Evolutionary conservation across 768 basidiomycete species (phyloP).

Genomic region (Russula earlei): DNA sequence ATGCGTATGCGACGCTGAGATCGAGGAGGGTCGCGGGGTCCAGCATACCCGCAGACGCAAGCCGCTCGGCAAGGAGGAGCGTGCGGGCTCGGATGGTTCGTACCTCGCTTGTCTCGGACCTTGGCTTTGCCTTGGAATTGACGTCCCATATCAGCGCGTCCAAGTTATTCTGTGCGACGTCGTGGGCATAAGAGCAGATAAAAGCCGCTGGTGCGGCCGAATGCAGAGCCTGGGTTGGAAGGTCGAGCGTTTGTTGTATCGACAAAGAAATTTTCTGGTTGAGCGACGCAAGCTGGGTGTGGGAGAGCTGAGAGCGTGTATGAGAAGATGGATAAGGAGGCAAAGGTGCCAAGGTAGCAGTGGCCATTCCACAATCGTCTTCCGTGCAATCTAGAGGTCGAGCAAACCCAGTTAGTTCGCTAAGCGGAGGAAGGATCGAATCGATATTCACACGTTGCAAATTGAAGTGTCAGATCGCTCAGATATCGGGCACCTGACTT

Average conservation of each 20-base stretch:
- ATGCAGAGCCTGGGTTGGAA: conserved; percentile 41
- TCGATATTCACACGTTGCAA: no score
- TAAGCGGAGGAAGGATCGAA: no score
- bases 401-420: no score
- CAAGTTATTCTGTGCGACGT: conserved; percentile 43
- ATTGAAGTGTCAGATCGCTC: no score
- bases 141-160: conserved; percentile 52
- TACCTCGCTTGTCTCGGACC: conserved; percentile 27
- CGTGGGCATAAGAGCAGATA: conserved; percentile 47
- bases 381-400: no score
- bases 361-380: neutral
- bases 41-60: conserved; percentile 34
- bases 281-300: conserved; percentile 43
- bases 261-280: conserved; percentile 38
- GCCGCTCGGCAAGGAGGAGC: conserved; percentile 47
- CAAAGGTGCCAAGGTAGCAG: conserved; percentile 27
- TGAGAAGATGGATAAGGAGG: conserved; percentile 48
- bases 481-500: no score
- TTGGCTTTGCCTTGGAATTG: conserved; percentile 11
- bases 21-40: conserved; percentile 52
- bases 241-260: conserved; percentile 37
- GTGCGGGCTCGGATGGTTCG: conserved; percentile 38
- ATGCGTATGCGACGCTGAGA: conserved; percentile 48
- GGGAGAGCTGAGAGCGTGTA: conserved; percentile 38
- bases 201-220: conserved; percentile 38